These are phyloP conservation scores for Tetrapisispora iriomotensis DNA, from an alignment of 805 yeast genomes.

Conservation along the genomic window DNA sequence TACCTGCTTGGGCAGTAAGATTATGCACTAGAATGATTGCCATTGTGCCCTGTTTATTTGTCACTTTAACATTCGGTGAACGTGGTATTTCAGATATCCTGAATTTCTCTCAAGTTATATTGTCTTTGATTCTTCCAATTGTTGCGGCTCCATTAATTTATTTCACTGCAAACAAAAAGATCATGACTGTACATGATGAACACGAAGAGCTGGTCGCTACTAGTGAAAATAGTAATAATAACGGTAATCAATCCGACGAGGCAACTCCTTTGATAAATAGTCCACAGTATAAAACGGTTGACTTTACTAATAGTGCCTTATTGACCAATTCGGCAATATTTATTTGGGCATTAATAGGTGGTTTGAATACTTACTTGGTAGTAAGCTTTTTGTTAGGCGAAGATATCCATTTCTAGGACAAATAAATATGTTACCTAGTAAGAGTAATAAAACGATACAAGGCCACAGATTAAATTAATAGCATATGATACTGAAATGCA, in stretches of 20 bases:
- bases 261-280: slow-evolving; percentile 18
- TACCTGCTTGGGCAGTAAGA: slow-evolving; percentile 75
- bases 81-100: slow-evolving; percentile 68
- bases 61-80: slow-evolving; percentile 65
- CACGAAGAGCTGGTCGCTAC: slow-evolving; percentile 11
- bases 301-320: slow-evolving; percentile 58
- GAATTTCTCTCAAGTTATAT: slow-evolving; percentile 74
- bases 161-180: slow-evolving; percentile 60
- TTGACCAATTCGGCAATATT: slow-evolving; percentile 45
- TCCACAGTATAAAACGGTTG: slow-evolving; percentile 31
- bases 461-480: no score
- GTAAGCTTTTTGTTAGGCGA: slow-evolving; percentile 39
- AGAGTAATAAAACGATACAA: no score
- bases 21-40: slow-evolving; percentile 76
- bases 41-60: slow-evolving; percentile 71
- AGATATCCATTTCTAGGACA: slow-evolving; percentile 38
- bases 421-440: neutral
- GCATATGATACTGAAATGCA: no score
- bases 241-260: slow-evolving; percentile 7
- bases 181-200: slow-evolving; percentile 47
- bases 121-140: slow-evolving; percentile 71
- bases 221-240: slow-evolving; percentile 1
- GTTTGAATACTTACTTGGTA: slow-evolving; percentile 63
- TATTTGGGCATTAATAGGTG: slow-evolving; percentile 63
- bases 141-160: slow-evolving; percentile 82